A percentile compares a stretch with the other conserved stretches of the same genome.
These are phyloP conservation scores for Cryptococcus jaspeensis DNA, from an alignment of 1,284 basidiomycete genomes.

Conservation along the genomic window DNA sequence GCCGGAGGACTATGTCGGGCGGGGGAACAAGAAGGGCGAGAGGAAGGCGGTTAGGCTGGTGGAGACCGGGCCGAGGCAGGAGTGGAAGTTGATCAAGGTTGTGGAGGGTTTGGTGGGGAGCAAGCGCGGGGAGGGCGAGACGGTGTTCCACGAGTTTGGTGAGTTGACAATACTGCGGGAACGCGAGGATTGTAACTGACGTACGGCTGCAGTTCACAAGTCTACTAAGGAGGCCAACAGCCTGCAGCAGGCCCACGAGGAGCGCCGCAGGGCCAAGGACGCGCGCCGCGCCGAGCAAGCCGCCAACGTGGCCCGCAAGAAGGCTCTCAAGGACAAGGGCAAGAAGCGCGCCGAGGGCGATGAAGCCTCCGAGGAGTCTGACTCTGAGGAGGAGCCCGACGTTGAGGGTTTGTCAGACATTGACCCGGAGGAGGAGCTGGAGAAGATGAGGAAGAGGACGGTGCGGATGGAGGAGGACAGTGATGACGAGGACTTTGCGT, in stretches of 20 bases:
- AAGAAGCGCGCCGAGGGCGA: slow-evolving; percentile 43
- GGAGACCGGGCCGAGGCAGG: slow-evolving; percentile 94
- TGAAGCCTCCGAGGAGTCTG: slow-evolving; percentile 40
- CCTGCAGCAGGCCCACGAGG: slow-evolving; percentile 70
- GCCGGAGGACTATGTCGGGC: slow-evolving; percentile 88
- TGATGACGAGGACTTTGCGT: slow-evolving; percentile 43
- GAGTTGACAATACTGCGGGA: slow-evolving; percentile 39
- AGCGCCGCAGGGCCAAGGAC: slow-evolving; percentile 69
- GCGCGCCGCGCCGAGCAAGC: slow-evolving; percentile 82
- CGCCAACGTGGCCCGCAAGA: slow-evolving; percentile 76
- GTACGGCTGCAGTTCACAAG: slow-evolving; percentile 66
- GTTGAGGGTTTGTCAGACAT: slow-evolving; percentile 48
- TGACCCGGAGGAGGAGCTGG: slow-evolving; percentile 49
- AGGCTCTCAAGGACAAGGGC: slow-evolving; percentile 26
- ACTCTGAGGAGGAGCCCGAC: slow-evolving; percentile 51
- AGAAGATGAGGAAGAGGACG: slow-evolving; percentile 34
- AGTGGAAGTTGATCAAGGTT: slow-evolving; percentile 89
- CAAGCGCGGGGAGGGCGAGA: slow-evolving; percentile 66
- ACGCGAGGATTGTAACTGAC: not conserved
- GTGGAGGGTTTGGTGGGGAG: slow-evolving; percentile 83
- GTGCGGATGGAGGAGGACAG: slow-evolving; percentile 36
- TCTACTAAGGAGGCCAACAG: slow-evolving; percentile 66
- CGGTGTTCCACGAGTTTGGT: slow-evolving; percentile 91
- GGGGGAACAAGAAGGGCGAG: slow-evolving; percentile 88
- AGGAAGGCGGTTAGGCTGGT: slow-evolving; percentile 87